phyloP scores from a whole-genome alignment of 2,329 filamentous ascomycete species.

The Chalara sp. region DNA sequence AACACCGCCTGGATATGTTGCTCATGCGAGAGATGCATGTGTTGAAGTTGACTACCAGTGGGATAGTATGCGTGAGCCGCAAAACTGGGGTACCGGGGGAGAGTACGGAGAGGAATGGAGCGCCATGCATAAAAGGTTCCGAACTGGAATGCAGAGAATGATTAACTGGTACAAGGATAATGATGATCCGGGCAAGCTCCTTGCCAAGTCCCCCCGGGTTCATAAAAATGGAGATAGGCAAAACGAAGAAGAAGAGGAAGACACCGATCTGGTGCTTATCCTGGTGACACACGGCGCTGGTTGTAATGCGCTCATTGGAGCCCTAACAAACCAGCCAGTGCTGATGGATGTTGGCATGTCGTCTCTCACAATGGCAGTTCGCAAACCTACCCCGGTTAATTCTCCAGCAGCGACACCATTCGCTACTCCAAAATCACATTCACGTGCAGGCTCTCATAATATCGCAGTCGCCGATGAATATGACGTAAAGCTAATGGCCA shows the following conservation, averaged over 20 bases:
- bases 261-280: conserved; percentile 72
- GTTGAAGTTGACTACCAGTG: conserved; percentile 87
- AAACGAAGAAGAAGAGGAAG: conserved; percentile 43
- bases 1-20: conserved; percentile 82
- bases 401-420: conserved; percentile 14
- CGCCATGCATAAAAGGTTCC: conserved; percentile 86
- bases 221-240: conserved; percentile 31
- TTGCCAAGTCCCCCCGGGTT: conserved; percentile 36
- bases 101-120: conserved; percentile 92
- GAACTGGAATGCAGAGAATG: conserved; percentile 70
- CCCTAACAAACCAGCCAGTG: conserved; percentile 84
- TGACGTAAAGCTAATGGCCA: conserved; percentile 69
- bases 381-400: conserved; percentile 35
- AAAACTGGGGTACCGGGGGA: conserved; percentile 83
- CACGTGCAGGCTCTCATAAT: conserved; percentile 27
- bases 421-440: conserved; percentile 31
- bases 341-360: conserved; percentile 85
- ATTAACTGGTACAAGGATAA: conserved; percentile 72
- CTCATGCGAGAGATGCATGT: conserved; percentile 84
- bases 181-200: conserved; percentile 45
- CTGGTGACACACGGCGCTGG: conserved; percentile 92
- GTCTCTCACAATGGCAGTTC: conserved; percentile 81
- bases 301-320: conserved; percentile 90
- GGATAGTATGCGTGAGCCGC: conserved; percentile 78
- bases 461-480: conserved; percentile 56